phyloP scores from a whole-genome alignment of 768 basidiomycete genomes.

The Clitopilus passeckerianus region DNA sequence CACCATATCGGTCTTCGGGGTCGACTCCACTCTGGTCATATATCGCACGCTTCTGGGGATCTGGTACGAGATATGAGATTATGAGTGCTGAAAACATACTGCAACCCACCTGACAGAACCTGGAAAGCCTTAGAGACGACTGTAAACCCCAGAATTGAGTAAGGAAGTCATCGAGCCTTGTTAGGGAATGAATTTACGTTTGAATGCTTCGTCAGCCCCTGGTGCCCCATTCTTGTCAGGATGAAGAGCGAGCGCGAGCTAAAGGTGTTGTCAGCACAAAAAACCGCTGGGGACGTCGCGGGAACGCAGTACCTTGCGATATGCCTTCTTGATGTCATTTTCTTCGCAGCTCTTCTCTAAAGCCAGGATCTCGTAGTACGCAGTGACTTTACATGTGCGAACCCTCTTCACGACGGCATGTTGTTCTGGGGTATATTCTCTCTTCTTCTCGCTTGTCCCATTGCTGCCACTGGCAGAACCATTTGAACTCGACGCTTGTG shows the following conservation, averaged over 20 bases:
- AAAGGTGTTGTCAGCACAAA: background rate
- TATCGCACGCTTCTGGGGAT: conserved; percentile 84
- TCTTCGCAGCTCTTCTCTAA: conserved; percentile 81
- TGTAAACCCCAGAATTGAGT: conserved; percentile 24
- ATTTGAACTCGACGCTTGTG: conserved; percentile 16
- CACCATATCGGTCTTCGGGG: conserved; percentile 78
- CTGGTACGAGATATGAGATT: conserved; percentile 26
- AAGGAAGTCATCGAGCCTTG: conserved; percentile 1
- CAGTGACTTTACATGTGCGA: conserved; percentile 77
- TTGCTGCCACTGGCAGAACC: conserved; percentile 42
- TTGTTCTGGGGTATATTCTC: conserved; percentile 87
- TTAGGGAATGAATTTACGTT: conserved; percentile 52
- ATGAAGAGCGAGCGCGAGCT: conserved; percentile 87
- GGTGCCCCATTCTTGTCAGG: conserved; percentile 96
- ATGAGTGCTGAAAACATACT: background rate
- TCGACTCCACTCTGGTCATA: conserved; percentile 85
- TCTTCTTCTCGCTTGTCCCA: conserved; percentile 65
- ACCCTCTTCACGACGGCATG: conserved; percentile 80
- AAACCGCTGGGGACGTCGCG: background rate
- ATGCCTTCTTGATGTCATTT: conserved; percentile 87
- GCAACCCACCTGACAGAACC: conserved; percentile 67
- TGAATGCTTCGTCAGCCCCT: conserved; percentile 98
- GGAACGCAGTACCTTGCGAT: conserved; percentile 75
- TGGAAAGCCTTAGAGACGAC: conserved; percentile 99
- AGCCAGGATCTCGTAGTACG: conserved; percentile 90